These are phyloP conservation scores for Talaromyces adpressus DNA, from an alignment of 495 filamentous ascomycete species.

Conservation along the genomic window DNA sequence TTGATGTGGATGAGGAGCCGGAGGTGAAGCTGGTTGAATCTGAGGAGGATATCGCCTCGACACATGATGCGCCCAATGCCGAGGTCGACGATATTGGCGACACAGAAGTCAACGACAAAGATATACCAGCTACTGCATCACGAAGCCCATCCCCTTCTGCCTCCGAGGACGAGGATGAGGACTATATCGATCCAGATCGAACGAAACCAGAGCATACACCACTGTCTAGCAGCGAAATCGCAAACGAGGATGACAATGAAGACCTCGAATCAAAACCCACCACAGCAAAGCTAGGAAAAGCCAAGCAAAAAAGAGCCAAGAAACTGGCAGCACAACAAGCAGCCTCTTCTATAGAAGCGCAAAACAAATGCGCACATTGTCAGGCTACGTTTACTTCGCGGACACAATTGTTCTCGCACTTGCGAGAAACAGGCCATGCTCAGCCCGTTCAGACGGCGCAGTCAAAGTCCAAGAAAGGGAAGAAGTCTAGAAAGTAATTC, in stretches of 20 bases:
- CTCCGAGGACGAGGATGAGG: conserved; percentile 23
- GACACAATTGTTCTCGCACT: conserved; percentile 66
- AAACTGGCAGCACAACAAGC: conserved; percentile 53
- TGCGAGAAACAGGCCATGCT: conserved; percentile 57
- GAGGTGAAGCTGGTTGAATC: neutral
- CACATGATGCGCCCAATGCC: neutral
- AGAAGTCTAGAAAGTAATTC: conserved; percentile 10
- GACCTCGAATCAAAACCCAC: neutral
- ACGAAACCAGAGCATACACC: neutral
- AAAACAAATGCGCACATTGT: conserved; percentile 52
- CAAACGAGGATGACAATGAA: neutral
- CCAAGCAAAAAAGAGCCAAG: conserved; percentile 81
- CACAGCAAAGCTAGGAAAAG: conserved; percentile 67
- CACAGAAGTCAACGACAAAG: neutral
- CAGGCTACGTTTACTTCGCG: conserved; percentile 55
- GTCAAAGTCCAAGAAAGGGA: conserved; percentile 22
- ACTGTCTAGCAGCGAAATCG: neutral
- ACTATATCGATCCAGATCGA: conserved; percentile 30
- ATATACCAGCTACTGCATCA: neutral
- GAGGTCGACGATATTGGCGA: neutral
- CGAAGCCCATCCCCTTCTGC: neutral
- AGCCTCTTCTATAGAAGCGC: conserved; percentile 10
- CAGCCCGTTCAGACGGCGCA: conserved; percentile 29
- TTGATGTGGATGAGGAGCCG: conserved; percentile 2
- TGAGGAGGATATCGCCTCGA: neutral